Conservation (phyloP, 1,284 basidiomycete genomes). For the Leucoagaricus sp. region DNA sequence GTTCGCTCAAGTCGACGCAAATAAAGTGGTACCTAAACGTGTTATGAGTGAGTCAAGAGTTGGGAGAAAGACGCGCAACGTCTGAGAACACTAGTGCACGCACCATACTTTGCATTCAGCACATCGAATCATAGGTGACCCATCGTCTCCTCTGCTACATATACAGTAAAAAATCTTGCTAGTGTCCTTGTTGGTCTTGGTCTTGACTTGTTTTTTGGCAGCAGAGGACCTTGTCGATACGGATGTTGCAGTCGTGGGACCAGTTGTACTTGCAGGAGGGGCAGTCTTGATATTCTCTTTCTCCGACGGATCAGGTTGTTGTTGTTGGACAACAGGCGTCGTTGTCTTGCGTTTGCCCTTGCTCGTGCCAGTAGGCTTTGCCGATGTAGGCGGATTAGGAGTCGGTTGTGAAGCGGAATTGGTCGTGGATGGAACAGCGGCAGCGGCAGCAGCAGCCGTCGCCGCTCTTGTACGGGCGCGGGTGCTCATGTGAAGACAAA, state of each 20-base stretch:
- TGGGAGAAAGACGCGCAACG: not conserved
- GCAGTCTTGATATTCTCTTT: conserved; percentile 18
- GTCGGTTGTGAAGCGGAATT: not conserved
- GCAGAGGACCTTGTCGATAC: not conserved
- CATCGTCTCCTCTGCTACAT: conserved; percentile 69
- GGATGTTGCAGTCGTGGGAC: not conserved
- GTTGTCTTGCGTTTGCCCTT: conserved; percentile 4
- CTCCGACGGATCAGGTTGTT: conserved; percentile 7
- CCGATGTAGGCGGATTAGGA: not conserved
- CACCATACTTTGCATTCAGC: conserved; percentile 75
- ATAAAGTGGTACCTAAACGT: conserved; percentile 77
- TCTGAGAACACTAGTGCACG: no score
- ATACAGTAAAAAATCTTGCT: conserved; percentile 47
- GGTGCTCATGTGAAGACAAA: conserved; percentile 39
- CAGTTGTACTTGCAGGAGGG: not conserved
- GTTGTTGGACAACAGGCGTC: conserved; percentile 1
- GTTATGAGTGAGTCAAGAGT: conserved; percentile 5
- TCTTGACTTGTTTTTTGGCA: conserved; percentile 23
- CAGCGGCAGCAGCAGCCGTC: conserved; percentile 22
- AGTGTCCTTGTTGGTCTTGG: conserved; percentile 14
- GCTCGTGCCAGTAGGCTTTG: not conserved
- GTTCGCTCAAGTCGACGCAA: conserved; percentile 60
- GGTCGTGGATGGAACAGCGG: conserved; percentile 13
- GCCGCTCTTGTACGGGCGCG: conserved; percentile 41
- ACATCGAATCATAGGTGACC: conserved; percentile 81